A percentile compares a stretch with the other conserved stretches of the same genome.
These are phyloP conservation scores for Xerocomus potaroensis DNA, from an alignment of 768 basidiomycete genomes.

Conservation along the genomic window DNA sequence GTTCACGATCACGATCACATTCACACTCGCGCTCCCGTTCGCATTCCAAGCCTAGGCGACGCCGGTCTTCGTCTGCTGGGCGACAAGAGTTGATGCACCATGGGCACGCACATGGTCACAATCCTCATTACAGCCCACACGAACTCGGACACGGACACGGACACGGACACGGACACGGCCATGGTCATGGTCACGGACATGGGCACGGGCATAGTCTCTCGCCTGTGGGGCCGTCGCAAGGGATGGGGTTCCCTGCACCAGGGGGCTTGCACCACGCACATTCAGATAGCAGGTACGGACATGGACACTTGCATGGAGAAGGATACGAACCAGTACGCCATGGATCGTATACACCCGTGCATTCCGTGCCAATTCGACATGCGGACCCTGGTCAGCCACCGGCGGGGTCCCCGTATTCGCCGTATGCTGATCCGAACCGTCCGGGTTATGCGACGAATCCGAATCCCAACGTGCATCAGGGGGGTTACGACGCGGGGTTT, in stretches of 20 bases:
- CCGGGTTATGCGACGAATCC: background rate
- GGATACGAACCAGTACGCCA: background rate
- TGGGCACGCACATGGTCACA: background rate
- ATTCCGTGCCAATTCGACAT: background rate
- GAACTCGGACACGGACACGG: background rate
- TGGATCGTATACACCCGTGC: constrained; percentile 4
- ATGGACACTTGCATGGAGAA: background rate
- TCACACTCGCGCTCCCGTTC: constrained; percentile 2
- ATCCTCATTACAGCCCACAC: no score
- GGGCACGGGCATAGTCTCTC: constrained; percentile 1
- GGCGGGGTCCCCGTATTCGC: background rate
- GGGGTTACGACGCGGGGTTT: background rate
- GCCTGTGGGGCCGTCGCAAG: background rate
- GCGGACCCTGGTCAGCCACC: background rate
- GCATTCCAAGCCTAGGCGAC: constrained; percentile 9
- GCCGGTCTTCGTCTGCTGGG: background rate
- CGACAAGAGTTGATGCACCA: background rate
- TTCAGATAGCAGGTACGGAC: background rate
- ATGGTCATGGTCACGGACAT: background rate
- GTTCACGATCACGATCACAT: background rate
- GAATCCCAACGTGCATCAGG: background rate
- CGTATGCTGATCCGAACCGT: background rate
- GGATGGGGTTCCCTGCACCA: background rate
- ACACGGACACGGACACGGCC: background rate
- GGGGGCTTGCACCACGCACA: background rate